Base-by-base conservation (phyloP, 169 alveolate species). In the Plasmodium yoelii region DNA sequence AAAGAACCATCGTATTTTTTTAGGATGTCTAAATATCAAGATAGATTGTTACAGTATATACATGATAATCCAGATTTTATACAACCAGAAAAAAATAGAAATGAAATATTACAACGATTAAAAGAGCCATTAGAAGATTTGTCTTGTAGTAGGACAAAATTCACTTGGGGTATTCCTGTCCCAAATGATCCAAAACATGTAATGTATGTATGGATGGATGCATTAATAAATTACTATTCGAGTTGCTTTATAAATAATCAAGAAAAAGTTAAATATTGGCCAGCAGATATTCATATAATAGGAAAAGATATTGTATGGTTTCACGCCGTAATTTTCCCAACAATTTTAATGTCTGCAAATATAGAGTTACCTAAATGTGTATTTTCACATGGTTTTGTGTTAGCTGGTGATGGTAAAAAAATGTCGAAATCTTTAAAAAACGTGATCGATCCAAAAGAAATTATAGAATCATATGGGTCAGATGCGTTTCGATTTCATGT, bases 181-280 rank as follows among this genome's bases (percentile, higher is more conserved):
- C 97, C 97, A 24, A 88, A 87, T 51, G 94, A 93, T 67, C 64
- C 88, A 1, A 77, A 87, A 19, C 99, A 97, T 87, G 98, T 97
- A 28, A 97, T 97, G 99, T 97, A 97, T 92, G 99, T 97, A 15
- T 97, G 99, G 99, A 96, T 96, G 91, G 99, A 97, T 75, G 99
- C 99, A 8, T 75, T 97, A 73, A 88, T 96, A 51, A 96, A 96
- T 92, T 97, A 97, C 92, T 95, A 96, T 22, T 94, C 96, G 39
- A 86, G 87, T 73, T 82, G 93, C 89, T 94, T 92, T 82, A 71
- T 93, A 55, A 34, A 34, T 34, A 89, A 93, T 61, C 92, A 95
- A 2, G 73, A 53, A 15, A 82, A 68, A 44, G 49, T 51, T 57
- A 73, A 68, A 42, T 91, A 73, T 55, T 94, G 97, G 97, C 94